Conservation (phyloP, 1,139 yeast species). For the Hemisphaericaspora lyxosophila region DNA sequence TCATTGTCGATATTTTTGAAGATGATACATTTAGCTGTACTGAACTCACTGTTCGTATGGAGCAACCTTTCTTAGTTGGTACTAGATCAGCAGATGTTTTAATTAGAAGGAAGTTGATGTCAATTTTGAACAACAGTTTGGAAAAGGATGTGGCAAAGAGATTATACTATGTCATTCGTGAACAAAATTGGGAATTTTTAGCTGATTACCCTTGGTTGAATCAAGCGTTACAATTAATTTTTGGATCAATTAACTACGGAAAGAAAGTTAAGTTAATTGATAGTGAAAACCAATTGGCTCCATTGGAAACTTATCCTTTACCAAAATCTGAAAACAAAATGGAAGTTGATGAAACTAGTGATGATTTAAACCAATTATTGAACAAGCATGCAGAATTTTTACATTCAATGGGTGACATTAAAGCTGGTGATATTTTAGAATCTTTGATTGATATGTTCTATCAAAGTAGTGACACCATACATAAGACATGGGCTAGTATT, state of each 20-base stretch:
- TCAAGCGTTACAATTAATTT: slow-evolving; percentile 85
- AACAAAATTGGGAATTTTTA: slow-evolving; percentile 94
- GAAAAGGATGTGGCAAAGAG: slow-evolving; percentile 80
- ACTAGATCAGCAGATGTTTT: slow-evolving; percentile 78
- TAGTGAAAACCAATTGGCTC: slow-evolving; percentile 56
- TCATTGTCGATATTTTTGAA: slow-evolving; percentile 85
- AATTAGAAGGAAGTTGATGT: slow-evolving; percentile 77
- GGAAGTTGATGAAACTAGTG: slow-evolving; percentile 29
- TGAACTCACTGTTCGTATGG: slow-evolving; percentile 93
- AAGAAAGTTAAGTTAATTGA: slow-evolving; percentile 44
- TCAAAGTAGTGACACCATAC: slow-evolving; percentile 76
- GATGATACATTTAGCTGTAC: slow-evolving; percentile 77
- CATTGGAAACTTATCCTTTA: slow-evolving; percentile 48
- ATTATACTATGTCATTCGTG: slow-evolving; percentile 78
- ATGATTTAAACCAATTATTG: slow-evolving; percentile 38
- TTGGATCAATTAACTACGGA: slow-evolving; percentile 68
- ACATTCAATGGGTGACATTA: slow-evolving; percentile 39
- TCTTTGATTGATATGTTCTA: slow-evolving; percentile 84
- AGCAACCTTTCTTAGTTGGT: slow-evolving; percentile 94
- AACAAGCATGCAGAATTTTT: slow-evolving; percentile 54
- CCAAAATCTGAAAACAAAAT: slow-evolving; percentile 21
- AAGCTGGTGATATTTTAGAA: slow-evolving; percentile 58
- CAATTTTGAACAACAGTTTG: slow-evolving; percentile 73
- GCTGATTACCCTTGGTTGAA: slow-evolving; percentile 95
- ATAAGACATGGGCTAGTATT: slow-evolving; percentile 78